A percentile compares a stretch with the other conserved stretches of the same genome.
Evolutionary conservation across 208 protist genomes (phyloP).

Genomic region (Leishmania major): DNA sequence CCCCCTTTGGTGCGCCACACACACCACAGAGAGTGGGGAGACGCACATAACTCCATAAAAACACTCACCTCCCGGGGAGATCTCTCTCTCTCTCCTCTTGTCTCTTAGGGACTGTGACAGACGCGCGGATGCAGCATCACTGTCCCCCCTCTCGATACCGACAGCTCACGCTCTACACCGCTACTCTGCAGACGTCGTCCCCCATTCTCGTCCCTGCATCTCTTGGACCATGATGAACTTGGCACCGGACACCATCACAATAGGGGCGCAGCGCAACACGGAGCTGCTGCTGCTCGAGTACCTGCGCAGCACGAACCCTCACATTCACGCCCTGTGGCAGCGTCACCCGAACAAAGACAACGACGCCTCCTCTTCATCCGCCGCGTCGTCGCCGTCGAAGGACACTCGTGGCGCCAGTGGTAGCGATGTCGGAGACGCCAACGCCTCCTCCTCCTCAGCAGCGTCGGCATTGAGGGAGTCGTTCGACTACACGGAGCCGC

Average conservation of each 20-base stretch:
- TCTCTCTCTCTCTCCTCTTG: background rate
- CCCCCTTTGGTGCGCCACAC: background rate
- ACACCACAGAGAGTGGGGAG: background rate
- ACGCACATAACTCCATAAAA: background rate
- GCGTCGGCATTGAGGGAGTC: background rate
- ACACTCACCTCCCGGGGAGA: background rate
- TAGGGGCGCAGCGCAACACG: slow-evolving; percentile 55
- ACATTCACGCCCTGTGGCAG: slow-evolving; percentile 52
- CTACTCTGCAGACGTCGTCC: background rate
- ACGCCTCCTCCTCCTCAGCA: background rate
- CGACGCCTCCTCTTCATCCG: background rate
- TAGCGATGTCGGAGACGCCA: background rate
- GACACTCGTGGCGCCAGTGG: background rate
- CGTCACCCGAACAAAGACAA: slow-evolving; percentile 31
- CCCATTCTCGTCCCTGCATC: background rate
- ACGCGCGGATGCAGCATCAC: background rate
- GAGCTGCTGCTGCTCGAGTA: slow-evolving; percentile 62
- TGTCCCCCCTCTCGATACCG: background rate
- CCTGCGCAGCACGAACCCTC: slow-evolving; percentile 42
- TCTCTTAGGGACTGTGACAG: background rate
- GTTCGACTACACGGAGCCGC: slow-evolving; percentile 6
- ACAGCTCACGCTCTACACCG: background rate
- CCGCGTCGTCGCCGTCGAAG: background rate
- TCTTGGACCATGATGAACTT: slow-evolving; percentile 17
- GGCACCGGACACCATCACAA: slow-evolving; percentile 38